Evolutionary conservation across 2,329 filamentous ascomycete species (phyloP), one percentile per base, ranked within the genome.

Genomic region (Acrocalymma vagum): DNA sequence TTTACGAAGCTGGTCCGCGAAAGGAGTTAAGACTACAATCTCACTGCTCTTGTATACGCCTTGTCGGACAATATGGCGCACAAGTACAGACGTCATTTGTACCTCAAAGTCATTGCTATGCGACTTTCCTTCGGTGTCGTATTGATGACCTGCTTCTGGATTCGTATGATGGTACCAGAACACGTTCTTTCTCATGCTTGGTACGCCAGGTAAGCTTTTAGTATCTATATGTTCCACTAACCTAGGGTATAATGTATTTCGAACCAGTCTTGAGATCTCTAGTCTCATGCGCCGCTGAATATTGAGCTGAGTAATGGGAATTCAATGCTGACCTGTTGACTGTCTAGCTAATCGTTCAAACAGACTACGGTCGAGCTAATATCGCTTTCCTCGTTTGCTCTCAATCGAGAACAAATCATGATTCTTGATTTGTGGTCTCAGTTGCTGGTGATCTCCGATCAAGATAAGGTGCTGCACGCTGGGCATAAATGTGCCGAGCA

Each of bases 1-100:
- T 30, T 73, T 73, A 3, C 75, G 66, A 7, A 81, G 62, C 45
- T 86, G 82, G 0, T 80, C 81, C 0, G 76, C 63, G 43, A 86
- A 86, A 0, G 82, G 83, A 0, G 86, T 89, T 3, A 91, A 59
- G 0, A 91, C 80, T 0, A 85, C 84, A 43, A 91, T 86, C 4
- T 89, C 82, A 0, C 72, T 72, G 0, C 66, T 60, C 0, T 61
- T 60, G 55, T 90, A 88, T 1, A 50, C 59, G 0, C 85, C 85
- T 57, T 90, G 86, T 0, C 75, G 72, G 4, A 85, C 69, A 0
- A 90, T 67, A 58, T 90, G 85, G 0, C 74, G 75, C 0, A 88
- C 82, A 0, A 90, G 68, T 0, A 79, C 76, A 3, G 74, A 67
- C 0, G 77, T 77, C 81, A 90, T 84, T 0, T 82, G 72, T 0